Percentiles rank a stretch among this genome's conserved stretches.
phyloP scores from a whole-genome alignment of 352 stramenopile genomes.

The Phytophthora macrochlamydospora region DNA sequence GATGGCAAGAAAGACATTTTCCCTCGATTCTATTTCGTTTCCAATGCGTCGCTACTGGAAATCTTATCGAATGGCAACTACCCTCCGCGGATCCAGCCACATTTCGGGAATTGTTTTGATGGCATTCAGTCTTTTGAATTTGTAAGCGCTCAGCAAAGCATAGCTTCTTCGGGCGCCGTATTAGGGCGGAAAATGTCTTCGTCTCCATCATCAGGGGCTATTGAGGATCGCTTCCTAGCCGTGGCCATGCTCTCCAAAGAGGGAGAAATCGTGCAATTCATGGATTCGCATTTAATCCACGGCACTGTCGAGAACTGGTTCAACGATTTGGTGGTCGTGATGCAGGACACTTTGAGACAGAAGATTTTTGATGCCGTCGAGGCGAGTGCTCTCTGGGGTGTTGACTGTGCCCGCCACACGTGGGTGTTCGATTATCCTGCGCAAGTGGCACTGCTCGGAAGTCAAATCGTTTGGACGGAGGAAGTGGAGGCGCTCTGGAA shows the following conservation, averaged over 20 bases:
- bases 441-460: conserved; percentile 87
- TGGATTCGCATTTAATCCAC: conserved; percentile 82
- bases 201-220: too few relatives aligned
- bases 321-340: conserved; percentile 86
- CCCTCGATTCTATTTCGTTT: conserved; percentile 91
- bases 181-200: too few relatives aligned
- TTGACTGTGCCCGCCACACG: conserved; percentile 95
- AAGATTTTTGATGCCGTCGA: conserved; percentile 89
- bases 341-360: conserved; percentile 72
- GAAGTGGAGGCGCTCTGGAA: conserved; percentile 93
- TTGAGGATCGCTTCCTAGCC: too few relatives aligned
- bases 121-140: conserved; percentile 20
- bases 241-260: conserved; percentile 87
- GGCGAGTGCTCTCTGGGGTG: conserved; percentile 91
- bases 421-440: conserved; percentile 98
- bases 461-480: conserved; percentile 96
- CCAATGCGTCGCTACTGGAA: conserved; percentile 85
- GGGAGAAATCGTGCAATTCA: conserved; percentile 57
- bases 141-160: too few relatives aligned
- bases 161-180: too few relatives aligned
- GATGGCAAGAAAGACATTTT: conserved; percentile 94
- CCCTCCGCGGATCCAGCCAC: conserved; percentile 97
- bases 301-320: conserved; percentile 87
- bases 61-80: conserved; percentile 93
- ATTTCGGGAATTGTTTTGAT: conserved; percentile 97